Base-by-base conservation (phyloP, 257 asterid genomes). In the Solanum chmielewskii region DNA sequence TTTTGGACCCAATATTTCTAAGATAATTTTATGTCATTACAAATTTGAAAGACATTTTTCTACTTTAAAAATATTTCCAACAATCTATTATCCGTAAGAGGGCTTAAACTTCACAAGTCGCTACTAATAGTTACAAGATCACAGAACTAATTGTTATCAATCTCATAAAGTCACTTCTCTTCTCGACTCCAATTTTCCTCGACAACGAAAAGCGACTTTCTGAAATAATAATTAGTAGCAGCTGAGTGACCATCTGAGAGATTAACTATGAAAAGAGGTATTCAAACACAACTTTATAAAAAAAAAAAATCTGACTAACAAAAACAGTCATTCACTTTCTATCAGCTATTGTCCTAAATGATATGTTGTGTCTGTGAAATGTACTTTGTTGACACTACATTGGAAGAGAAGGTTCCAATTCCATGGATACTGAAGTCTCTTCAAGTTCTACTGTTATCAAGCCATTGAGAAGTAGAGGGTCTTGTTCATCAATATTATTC, bases 381-480 rank as follows among this genome's bases (percentile, higher is more conserved):
- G 20, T 47, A 80, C 85, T 47, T 49, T 80, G 3, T 21, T 29
- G 18, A 47, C 85, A 47, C 85, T 86, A 87, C 89, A 88, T 87
- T 25, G 85, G 77, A 89, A 41, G 31, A 9, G 69, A 82, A 42
- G 90, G 73, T 23, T 68, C 77, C 83, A 74, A 56, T 33, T 68
- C 74, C 86, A 78, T 52, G 49, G 81, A 27, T 93, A 91, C 93
- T 81, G 89, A 83, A 92, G 91, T 91, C 86, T 89, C 94, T 90
- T 89, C 92, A 4, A 91, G 91, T 84, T 91, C 98, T 37, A 88
- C 95, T 8, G 62, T 64, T 68, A 86, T 62, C 80, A 80, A 49
- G 73, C 87, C 92, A 35, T 71, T 70, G 91, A 94, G 69, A 74
- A 89, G 91, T 75, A 93, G 93, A 85, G 93, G 90, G n/a, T 91